These are phyloP conservation scores for Pleurotus tuoliensis DNA, from an alignment of 768 basidiomycete genomes.

Conservation along the genomic window DNA sequence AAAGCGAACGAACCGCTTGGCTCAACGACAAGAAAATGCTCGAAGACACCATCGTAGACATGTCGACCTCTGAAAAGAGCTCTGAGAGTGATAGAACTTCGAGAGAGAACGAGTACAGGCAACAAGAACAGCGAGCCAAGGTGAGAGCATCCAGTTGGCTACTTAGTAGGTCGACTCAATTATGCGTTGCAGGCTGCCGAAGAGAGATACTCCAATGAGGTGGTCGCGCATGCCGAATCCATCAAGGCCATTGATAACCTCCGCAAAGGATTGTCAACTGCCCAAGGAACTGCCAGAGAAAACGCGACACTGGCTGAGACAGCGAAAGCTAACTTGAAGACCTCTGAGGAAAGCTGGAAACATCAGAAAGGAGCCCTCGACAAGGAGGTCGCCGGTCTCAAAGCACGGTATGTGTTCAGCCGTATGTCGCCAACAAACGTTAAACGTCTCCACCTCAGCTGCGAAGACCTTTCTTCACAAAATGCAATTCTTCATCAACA, in stretches of 20 bases:
- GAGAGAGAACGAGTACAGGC: constrained; percentile 63
- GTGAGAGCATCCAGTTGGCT: constrained; percentile 25
- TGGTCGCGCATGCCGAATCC: constrained; percentile 82
- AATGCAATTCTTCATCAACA: constrained; percentile 79
- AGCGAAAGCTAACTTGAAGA: constrained; percentile 64
- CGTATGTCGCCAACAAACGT: background rate
- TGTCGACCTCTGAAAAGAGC: constrained; percentile 69
- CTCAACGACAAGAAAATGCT: constrained; percentile 74
- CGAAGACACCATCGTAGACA: constrained; percentile 78
- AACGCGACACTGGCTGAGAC: constrained; percentile 63
- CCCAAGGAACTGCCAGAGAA: constrained; percentile 55
- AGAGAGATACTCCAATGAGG: constrained; percentile 74
- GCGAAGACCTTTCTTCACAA: constrained; percentile 70
- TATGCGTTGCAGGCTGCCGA: constrained; percentile 54
- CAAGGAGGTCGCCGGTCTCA: constrained; percentile 73
- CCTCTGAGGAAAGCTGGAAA: constrained; percentile 78
- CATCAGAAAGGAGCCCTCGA: constrained; percentile 74
- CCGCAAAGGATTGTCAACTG: constrained; percentile 54
- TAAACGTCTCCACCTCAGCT: constrained; percentile 34
- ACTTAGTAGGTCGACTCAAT: background rate
- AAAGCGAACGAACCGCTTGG: constrained; percentile 69
- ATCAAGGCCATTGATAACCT: constrained; percentile 68
- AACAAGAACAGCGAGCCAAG: constrained; percentile 66
- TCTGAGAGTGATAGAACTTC: constrained; percentile 59
- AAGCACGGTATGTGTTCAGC: constrained; percentile 49